Base-by-base conservation (phyloP, 306 rosid species). In the Acacia melanoxylon region DNA sequence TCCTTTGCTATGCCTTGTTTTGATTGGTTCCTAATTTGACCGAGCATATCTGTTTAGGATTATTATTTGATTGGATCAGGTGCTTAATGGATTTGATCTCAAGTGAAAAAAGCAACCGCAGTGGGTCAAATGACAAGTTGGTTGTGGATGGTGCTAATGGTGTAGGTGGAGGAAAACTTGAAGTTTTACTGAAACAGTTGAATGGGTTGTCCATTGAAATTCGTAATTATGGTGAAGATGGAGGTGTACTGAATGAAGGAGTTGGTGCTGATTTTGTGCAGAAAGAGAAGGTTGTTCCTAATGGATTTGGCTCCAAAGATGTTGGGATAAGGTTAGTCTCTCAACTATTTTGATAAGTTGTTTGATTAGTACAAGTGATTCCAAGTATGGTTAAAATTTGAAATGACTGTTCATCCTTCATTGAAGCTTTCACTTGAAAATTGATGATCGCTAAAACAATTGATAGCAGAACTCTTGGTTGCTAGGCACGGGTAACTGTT, bases 211-310 rank as follows among this genome's bases (percentile, higher is more conserved):
- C 79, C 77, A 83, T 93, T 87, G 96, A 92, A 86, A 86, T 90
- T 71, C 92, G 97, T 35, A 95, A 95, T 81, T 81, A 89, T 40
- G 86, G 96, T 80, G 88, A 88, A 76, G 93, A 86, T 83, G 93
- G 87, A 78, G 99, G 98, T 37, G 87, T 92, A 31, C 89, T 93
- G 67, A 95, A 95, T 81, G 98, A 95, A 72, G 97, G 97, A 61
- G 99, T 92, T 35, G 99, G 99, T 56, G 99, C 99, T 74, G 99
- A 93, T 91, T 93, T 85, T 82, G 99, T 93, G 91, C 99, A 95
- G 86, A 95, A 95, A 87, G 99, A 95, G 90, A 95, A 93, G 90
- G 87, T 88, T 68, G 90, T 84, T 83, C 97, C 99, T 0, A 72
- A 40, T 72, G 83, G 91, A 37, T 92, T 95, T 89, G 88, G 91